Evolutionary conservation across 441 rosid genomes (phyloP), one percentile per base, ranked within the genome.

Genomic region (Isatis lusitanica): DNA sequence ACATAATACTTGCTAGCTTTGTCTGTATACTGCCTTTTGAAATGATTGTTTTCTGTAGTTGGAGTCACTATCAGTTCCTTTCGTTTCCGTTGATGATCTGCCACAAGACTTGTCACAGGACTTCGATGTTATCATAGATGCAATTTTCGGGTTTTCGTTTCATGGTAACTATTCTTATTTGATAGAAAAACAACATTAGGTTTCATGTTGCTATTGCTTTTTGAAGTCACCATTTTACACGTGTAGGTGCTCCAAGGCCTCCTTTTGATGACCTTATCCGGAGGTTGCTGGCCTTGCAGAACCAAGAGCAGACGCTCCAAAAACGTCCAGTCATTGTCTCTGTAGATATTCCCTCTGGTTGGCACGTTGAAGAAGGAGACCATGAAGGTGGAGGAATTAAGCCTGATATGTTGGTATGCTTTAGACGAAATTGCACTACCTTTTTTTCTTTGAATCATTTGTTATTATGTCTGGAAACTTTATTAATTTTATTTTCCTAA

Each of bases 301-400:
- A 76, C 72, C 61, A 35, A 77, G 84, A 77, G 68, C 85, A 74
- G 77, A 53, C 62, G 5, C 69, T 11, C 57, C 81, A 70, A 55
- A 89, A 78, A 69, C 70, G 69, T 48, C 75, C 91, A 28, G 86
- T 66, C 63, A 81, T 91, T 61, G 93, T 90, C 71, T 88, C 98
- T 50, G 68, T 95, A 7, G 99, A 95, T 83, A 88, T 95, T 83
- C 99, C 97, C 28, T 95, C 99, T 58, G 98, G 98, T 57, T 95
- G 98, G 99, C 94, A 95, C 81, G 95, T 93, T 64, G 97, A 95
- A 80, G 92, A 91, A 79, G 99, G 97, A 73, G 90, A 91, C 77
- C 57, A 70, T 71, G 79, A 78, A 44, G 89, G 89, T 67, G 86
- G 77, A 66, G 96, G 95, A 78, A 85, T 95, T 73, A 91, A 85